These are phyloP conservation scores for Lactarius deliciosus DNA, from an alignment of 768 basidiomycete species.

Conservation along the genomic window DNA sequence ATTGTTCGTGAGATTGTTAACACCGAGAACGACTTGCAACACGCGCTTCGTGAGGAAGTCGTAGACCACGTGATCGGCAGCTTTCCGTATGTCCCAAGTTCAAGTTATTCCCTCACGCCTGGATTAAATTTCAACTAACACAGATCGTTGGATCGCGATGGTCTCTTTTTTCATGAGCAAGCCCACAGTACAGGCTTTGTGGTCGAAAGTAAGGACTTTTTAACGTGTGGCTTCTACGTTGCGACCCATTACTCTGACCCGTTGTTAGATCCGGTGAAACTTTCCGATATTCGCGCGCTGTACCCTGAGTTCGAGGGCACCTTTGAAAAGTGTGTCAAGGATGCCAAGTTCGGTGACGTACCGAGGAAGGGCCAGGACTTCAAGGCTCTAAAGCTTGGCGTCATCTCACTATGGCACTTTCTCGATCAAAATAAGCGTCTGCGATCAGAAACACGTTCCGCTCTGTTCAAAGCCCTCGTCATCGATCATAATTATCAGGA, in stretches of 20 bases:
- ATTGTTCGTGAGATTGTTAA: background rate
- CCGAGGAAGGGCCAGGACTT: background rate
- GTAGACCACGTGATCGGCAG: background rate
- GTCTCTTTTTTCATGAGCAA: background rate
- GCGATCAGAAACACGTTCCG: background rate
- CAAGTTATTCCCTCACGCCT: no score
- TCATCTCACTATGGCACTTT: background rate
- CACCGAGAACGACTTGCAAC: background rate
- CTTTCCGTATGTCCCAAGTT: constrained; percentile 10
- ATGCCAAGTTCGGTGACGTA: background rate
- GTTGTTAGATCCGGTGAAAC: background rate
- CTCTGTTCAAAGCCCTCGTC: constrained; percentile 6
- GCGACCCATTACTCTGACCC: background rate
- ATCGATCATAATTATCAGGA: background rate
- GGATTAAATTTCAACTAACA: background rate
- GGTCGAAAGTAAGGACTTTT: background rate
- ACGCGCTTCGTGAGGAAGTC: background rate
- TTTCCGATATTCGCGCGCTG: background rate
- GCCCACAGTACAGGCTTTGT: no score
- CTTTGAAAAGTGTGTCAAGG: background rate
- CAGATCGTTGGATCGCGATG: constrained; percentile 3
- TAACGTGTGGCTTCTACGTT: background rate
- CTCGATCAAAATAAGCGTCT: background rate
- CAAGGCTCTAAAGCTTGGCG: background rate
- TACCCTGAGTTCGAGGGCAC: background rate